Conservation (phyloP, 2,329 filamentous ascomycete genomes). For the Exophiala viscosa region DNA sequence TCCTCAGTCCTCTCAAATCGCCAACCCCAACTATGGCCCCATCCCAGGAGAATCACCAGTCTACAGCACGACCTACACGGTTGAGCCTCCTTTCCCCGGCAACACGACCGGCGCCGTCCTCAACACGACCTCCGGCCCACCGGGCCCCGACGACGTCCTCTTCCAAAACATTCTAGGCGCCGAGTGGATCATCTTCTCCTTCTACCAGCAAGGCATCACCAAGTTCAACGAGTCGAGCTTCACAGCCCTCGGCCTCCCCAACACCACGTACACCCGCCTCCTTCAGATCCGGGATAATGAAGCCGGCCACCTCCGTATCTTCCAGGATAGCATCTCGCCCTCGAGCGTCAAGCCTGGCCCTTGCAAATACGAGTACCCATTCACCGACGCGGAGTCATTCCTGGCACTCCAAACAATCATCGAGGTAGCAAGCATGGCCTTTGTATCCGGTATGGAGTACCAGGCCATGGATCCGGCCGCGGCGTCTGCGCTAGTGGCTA, state of each 20-base stretch:
- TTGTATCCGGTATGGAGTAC: slow-evolving; percentile 32
- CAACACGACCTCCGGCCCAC: slow-evolving; percentile 30
- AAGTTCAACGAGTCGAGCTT: slow-evolving; percentile 38
- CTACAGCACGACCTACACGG: slow-evolving; percentile 36
- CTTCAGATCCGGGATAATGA: slow-evolving; percentile 46
- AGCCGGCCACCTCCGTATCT: slow-evolving; percentile 45
- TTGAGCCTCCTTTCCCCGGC: slow-evolving; percentile 35
- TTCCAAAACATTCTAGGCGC: slow-evolving; percentile 46
- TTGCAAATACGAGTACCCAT: slow-evolving; percentile 35
- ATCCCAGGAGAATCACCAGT: slow-evolving; percentile 34
- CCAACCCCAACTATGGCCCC: slow-evolving; percentile 27
- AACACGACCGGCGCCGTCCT: slow-evolving; percentile 36
- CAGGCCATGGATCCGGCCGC: slow-evolving; percentile 33
- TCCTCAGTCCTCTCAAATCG: not conserved
- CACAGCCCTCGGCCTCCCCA: slow-evolving; percentile 35
- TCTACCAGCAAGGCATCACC: slow-evolving; percentile 45
- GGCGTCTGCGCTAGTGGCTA: slow-evolving; percentile 37
- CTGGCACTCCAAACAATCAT: slow-evolving; percentile 37
- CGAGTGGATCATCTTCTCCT: slow-evolving; percentile 46
- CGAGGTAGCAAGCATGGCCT: slow-evolving; percentile 29
- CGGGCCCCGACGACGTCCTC: slow-evolving; percentile 40
- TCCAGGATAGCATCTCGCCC: slow-evolving; percentile 43
- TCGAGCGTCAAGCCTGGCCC: slow-evolving; percentile 41
- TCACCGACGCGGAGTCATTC: slow-evolving; percentile 26
- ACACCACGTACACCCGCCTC: slow-evolving; percentile 40